A percentile compares a stretch with the other conserved stretches of the same genome.
These are phyloP conservation scores for Boletellus ananiceps DNA, from an alignment of 768 basidiomycete genomes.

Conservation along the genomic window DNA sequence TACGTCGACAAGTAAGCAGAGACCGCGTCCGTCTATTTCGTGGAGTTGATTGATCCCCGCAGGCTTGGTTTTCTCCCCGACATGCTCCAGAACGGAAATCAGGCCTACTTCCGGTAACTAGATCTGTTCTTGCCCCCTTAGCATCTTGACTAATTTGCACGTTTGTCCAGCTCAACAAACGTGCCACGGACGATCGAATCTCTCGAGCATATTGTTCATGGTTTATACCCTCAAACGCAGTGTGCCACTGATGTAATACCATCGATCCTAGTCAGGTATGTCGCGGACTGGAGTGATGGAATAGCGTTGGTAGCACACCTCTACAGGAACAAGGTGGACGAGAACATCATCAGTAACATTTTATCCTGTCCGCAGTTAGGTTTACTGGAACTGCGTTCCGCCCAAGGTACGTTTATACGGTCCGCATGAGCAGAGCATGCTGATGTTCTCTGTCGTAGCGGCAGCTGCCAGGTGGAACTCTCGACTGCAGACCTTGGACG, in stretches of 20 bases:
- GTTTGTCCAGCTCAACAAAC: conserved; percentile 55
- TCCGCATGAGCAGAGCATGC: neutral
- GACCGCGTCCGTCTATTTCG: neutral
- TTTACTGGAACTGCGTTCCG: conserved; percentile 57
- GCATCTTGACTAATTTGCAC: neutral
- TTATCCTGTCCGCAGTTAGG: conserved; percentile 64
- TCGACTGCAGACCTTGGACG: conserved; percentile 56
- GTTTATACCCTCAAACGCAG: conserved; percentile 58
- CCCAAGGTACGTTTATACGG: conserved; percentile 43
- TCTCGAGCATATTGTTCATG: conserved; percentile 67
- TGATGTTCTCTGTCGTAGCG: conserved; percentile 34
- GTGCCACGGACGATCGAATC: conserved; percentile 75
- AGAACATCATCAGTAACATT: conserved; percentile 68
- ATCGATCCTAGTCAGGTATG: conserved; percentile 53
- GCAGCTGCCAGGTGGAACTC: conserved; percentile 63
- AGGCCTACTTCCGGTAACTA: conserved; percentile 56
- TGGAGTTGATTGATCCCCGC: neutral
- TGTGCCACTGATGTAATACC: conserved; percentile 44
- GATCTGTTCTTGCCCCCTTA: neutral
- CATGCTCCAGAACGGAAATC: conserved; percentile 32
- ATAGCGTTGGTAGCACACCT: neutral
- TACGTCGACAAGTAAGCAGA: conserved; percentile 58
- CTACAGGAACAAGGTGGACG: conserved; percentile 60
- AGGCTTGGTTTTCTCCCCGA: conserved; percentile 68
- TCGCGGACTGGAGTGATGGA: neutral